Evolutionary conservation across 2,329 filamentous ascomycete species (phyloP).

Genomic region (Colletotrichum neosansevieriae): DNA sequence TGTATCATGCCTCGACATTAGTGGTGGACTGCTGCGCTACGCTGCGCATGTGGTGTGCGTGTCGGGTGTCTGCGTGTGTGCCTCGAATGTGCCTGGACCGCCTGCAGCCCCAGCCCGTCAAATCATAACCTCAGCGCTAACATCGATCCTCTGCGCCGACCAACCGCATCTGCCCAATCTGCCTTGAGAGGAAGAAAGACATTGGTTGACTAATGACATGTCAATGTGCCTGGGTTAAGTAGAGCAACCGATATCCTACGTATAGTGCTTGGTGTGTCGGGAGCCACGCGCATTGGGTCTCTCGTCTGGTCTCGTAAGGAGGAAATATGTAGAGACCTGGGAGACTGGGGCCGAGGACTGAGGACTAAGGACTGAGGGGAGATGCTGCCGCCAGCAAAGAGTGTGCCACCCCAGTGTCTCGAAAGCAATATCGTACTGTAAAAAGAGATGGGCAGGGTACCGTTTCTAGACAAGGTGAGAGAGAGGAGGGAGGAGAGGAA

Average conservation of each 20-base stretch:
- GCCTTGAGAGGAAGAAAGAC: neutral
- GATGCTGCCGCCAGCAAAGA: neutral
- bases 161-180: slow-evolving; percentile 26
- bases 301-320: slow-evolving; percentile 26
- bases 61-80: slow-evolving; percentile 1
- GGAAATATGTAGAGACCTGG: neutral
- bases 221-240: slow-evolving; percentile 27
- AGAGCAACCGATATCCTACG: slow-evolving; percentile 10
- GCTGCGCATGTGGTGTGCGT: neutral
- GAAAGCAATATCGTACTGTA: slow-evolving; percentile 7
- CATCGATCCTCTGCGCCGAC: slow-evolving; percentile 10
- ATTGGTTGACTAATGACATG: slow-evolving; percentile 13
- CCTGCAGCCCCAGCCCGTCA: slow-evolving; percentile 17
- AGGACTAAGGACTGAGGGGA: neutral
- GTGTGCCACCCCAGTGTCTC: neutral
- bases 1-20: slow-evolving; percentile 20
- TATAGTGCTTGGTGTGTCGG: slow-evolving; percentile 16
- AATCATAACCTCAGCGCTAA: slow-evolving; percentile 35
- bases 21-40: slow-evolving; percentile 20
- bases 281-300: slow-evolving; percentile 32
- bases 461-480: slow-evolving; percentile 23
- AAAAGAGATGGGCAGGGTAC: neutral
- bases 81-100: slow-evolving; percentile 24
- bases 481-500: neutral
- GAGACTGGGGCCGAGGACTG: neutral